Evolutionary conservation across 2,329 filamentous ascomycete species (phyloP), one percentile per base, ranked within the genome.

Genomic region (Verticillium isaacii): DNA sequence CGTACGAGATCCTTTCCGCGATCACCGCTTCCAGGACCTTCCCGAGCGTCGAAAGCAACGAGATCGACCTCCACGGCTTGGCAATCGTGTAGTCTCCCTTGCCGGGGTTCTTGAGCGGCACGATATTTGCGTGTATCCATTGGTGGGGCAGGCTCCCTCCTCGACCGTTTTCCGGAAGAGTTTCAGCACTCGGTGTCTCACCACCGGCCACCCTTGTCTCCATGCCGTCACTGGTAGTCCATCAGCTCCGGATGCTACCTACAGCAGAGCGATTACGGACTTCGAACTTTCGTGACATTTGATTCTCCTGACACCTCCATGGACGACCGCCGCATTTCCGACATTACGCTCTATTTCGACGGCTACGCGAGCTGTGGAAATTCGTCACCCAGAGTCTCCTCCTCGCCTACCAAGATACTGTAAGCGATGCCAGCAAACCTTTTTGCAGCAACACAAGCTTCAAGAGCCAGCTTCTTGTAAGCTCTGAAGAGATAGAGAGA

Each of bases 51-150:
- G 66, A 60, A 1, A 72, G 64, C 0, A 72, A 66, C n/a, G 67
- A 71, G 63, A 72, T 73, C 25, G 63, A 67, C 55, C 68, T 61
- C 65, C 63, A 70, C 11, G 61, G 65, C 52, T 72, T 72, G 32
- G 68, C 66, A 3, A 66, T 56, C 32, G 62, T 67, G 50, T 71
- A 71, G 62, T 72, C 66, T 14, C 32, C 63, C 56, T 71, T 71
- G 29, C 61, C 63, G 15, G 64, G 66, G 58, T 72, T 72, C 65
- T 68, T 71, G 5, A 73, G 64, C n/a, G 67, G 69, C 32, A 72
- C 68, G 39, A 71, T 71, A 55, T 70, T 71, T 11, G 68, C 56
- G 15, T 61, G 25, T n/a, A 45, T 45, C 41, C 25, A 58, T 17
- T 57, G 25, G 1, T 17, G n/a, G 23, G 54, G 59, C 19, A 60